Evolutionary conservation across 768 basidiomycete genomes (phyloP).

Genomic region (Russula vinacea): DNA sequence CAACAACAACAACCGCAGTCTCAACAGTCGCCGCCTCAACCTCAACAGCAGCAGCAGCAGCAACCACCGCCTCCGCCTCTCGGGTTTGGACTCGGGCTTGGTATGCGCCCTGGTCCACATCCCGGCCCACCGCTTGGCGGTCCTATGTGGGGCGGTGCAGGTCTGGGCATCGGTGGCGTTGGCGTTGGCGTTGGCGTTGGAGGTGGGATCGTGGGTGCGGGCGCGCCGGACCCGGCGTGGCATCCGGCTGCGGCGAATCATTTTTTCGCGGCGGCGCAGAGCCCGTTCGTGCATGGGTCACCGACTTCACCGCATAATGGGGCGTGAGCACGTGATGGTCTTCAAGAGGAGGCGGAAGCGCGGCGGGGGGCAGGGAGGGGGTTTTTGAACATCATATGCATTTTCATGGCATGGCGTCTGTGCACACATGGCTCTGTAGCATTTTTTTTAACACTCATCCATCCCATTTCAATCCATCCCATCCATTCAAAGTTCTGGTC

Average conservation of each 20-base stretch:
- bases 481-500: not conserved
- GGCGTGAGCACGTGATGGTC: conserved; percentile 3
- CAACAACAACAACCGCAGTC: conserved; percentile 1
- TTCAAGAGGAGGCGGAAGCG: not conserved
- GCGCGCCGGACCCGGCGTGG: conserved; percentile 22
- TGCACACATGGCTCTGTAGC: conserved; percentile 24
- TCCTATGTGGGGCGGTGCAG: conserved; percentile 24
- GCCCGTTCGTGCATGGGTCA: conserved; percentile 29
- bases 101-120: conserved; percentile 17
- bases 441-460: conserved; percentile 7
- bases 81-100: conserved; percentile 20
- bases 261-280: conserved; percentile 28
- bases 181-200: conserved; percentile 14
- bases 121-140: conserved; percentile 18
- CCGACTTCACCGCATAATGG: conserved; percentile 31
- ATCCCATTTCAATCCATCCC: conserved; percentile 7
- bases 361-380: not conserved
- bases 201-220: conserved; percentile 6
- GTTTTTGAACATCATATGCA: conserved; percentile 7
- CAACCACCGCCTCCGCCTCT: conserved; percentile 9
- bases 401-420: conserved; percentile 11
- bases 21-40: not conserved
- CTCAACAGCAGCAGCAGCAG: not conserved
- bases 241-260: conserved; percentile 23
- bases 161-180: conserved; percentile 20